Percentiles rank a stretch among this genome's conserved stretches.
Evolutionary conservation across 2,329 filamentous ascomycete genomes (phyloP).

Genomic region (Colletotrichum spaethianum): DNA sequence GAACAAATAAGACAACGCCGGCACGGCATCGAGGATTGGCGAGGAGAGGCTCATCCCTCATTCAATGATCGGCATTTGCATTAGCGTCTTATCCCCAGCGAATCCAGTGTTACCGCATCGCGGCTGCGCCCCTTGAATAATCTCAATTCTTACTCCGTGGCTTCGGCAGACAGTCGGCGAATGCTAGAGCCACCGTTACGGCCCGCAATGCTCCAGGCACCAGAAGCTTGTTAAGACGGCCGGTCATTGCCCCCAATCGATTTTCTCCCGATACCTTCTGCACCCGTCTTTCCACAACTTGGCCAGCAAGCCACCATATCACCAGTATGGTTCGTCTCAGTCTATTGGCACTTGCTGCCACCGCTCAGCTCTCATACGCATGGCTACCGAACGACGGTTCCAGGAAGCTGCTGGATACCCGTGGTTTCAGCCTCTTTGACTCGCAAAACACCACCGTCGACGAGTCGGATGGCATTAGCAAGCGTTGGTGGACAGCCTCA

Average conservation of each 20-base stretch:
- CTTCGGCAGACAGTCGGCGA: background rate
- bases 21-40: background rate
- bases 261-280: background rate
- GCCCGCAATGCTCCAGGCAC: background rate
- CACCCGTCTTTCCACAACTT: background rate
- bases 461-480: constrained; percentile 7
- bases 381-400: constrained; percentile 33
- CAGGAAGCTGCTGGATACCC: constrained; percentile 35
- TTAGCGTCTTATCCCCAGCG: constrained; percentile 22
- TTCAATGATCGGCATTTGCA: constrained; percentile 15
- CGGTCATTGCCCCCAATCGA: background rate
- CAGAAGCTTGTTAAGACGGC: constrained; percentile 32
- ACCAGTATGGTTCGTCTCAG: constrained; percentile 35
- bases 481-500: constrained; percentile 39
- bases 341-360: constrained; percentile 27
- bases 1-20: background rate
- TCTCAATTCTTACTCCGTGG: constrained; percentile 17
- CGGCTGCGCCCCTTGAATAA: constrained; percentile 20
- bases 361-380: constrained; percentile 10
- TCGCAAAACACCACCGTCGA: constrained; percentile 27
- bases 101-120: constrained; percentile 18
- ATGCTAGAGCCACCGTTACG: background rate
- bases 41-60: background rate
- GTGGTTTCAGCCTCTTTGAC: constrained; percentile 38
- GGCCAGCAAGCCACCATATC: background rate